Evolutionary conservation across 768 basidiomycete species (phyloP), one percentile per base, ranked within the genome.

Genomic region (Hericium rajendrae): DNA sequence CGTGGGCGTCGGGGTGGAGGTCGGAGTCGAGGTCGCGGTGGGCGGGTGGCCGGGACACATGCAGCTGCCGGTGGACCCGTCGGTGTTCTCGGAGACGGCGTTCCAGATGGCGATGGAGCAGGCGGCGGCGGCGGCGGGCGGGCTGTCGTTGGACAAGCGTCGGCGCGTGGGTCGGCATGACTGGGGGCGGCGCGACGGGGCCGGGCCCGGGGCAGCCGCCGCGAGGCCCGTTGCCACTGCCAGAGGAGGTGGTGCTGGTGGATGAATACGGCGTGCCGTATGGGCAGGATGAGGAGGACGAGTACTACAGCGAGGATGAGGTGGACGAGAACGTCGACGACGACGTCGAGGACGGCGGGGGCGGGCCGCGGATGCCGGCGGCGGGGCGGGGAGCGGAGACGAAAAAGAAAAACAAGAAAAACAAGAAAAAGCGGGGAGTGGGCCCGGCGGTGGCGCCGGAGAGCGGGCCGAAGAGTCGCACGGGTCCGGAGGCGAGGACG

Each of bases 41-140:
- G 64, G 71, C 26, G 72, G 74, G 52, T 73, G 73, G 67, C 72
- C 75, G 9, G 71, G 76, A 10, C 76, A 74, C 24, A 53, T 59
- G 38, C 64, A 72, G 3, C 63, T 77, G 41, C 78, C 78, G 15
- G 76, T 80, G 62, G 79, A 81, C 64, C 73, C 79, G 26, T 71
- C 78, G 41, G 74, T 82, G 62, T 78, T 82, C 64, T 74, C 76
- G 26, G 80, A 81, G 67, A 76, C 80, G 9, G 76, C 76, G 51
- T 78, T 82, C 64, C 73, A 70, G 10, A 68, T 75, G 3, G 78
- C 78, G 51, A 75, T 81, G 64, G 79, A 80, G 57, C 76, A 79
- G 62, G 75, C 74, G 5, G 72, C 72, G 20, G 74, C 71, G 18
- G 26, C 20, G 18, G 70, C 71, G 51, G 71, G 67, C 39, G 66